Base-by-base conservation (phyloP, 1,284 basidiomycete species). In the Cutaneotrichosporon arboriforme region DNA sequence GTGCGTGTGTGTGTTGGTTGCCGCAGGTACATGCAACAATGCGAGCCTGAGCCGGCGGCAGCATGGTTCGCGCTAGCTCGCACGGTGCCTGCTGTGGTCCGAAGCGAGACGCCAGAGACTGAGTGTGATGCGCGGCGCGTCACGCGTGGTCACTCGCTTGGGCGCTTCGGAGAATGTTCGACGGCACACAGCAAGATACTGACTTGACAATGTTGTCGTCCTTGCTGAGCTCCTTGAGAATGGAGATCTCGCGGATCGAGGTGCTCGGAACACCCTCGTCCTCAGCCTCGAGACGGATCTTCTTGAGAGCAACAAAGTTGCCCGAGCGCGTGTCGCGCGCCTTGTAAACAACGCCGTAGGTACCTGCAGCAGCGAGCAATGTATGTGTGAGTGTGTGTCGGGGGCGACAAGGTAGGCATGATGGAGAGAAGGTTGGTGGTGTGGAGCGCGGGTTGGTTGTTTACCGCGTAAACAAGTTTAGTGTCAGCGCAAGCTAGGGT, bases 311-410 rank as follows among this genome's bases (percentile, higher is more conserved):
- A 52, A 93, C 93, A 66, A 90, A 86, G 67, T 83, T 77, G 69
- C 87, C 86, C 8, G 82, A 87, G 43, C 76, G 81, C 61, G 84
- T 76, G 68, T 93, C 90, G 62, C 83, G 81, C 39, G 89, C 90
- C 75, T 92, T 92, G 82, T 97, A 97, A 17, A 98, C 94, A 51
- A 97, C 94, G 60, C 96, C 96, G 66, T 98, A 98, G 43, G 96
- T 98, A 66, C 94, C 94, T 97, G 63, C 22, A 15, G 18, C 21
- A 33, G n/a, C n/a, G n/a, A n/a, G n/a, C n/a, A n/a, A n/a, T n/a
- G n/a, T n/a, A n/a, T 15, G 48, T 36, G 21, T 18, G 15, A 34
- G 39, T 12, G 38, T 26, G 22, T 34, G 49, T 22, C n/a, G 36
- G 21, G 8, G 12, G 36, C 35, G 36, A 13, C 14, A 49, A 15